phyloP scores from a whole-genome alignment of 2,329 filamentous ascomycete species.

The Cryphonectria radicalis region DNA sequence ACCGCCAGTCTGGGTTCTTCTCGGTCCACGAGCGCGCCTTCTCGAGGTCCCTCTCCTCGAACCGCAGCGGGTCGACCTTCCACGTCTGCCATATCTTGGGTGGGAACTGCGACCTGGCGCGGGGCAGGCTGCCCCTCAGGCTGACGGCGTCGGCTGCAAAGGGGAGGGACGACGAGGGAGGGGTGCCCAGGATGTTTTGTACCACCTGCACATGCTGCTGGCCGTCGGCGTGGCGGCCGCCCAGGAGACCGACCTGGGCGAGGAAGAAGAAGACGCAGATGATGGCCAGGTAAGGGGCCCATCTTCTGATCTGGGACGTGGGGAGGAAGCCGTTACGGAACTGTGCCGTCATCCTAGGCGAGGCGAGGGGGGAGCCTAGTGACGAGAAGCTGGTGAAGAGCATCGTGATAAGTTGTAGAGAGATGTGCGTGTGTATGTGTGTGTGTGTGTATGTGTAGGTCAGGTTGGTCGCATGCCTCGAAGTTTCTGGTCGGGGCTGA shows the following conservation, averaged over 20 bases:
- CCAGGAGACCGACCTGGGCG: constrained; percentile 21
- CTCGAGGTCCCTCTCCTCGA: constrained; percentile 65
- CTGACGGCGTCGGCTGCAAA: constrained; percentile 31
- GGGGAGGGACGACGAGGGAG: constrained; percentile 14
- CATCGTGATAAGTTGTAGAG: constrained; percentile 8
- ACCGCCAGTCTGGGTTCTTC: constrained; percentile 68
- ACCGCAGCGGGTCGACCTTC: constrained; percentile 70
- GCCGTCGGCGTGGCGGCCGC: constrained; percentile 8
- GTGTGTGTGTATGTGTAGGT: background rate
- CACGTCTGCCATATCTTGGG: constrained; percentile 78
- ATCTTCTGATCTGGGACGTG: constrained; percentile 35
- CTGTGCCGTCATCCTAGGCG: constrained; percentile 36
- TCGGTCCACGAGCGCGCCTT: constrained; percentile 66
- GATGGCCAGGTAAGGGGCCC: constrained; percentile 52
- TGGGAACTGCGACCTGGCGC: constrained; percentile 49
- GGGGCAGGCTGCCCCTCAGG: constrained; percentile 32
- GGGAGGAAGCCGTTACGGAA: constrained; percentile 42
- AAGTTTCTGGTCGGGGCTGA: background rate
- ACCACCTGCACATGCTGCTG: constrained; percentile 33
- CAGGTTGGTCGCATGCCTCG: background rate
- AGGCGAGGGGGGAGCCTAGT: constrained; percentile 31
- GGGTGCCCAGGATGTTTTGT: constrained; percentile 49
- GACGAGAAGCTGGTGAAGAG: constrained; percentile 16
- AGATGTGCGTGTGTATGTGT: background rate
- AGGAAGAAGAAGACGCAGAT: constrained; percentile 49